A percentile compares a stretch with the other conserved stretches of the same genome.
Evolutionary conservation across 768 basidiomycete genomes (phyloP).

Genomic region (Mycena galericulata): DNA sequence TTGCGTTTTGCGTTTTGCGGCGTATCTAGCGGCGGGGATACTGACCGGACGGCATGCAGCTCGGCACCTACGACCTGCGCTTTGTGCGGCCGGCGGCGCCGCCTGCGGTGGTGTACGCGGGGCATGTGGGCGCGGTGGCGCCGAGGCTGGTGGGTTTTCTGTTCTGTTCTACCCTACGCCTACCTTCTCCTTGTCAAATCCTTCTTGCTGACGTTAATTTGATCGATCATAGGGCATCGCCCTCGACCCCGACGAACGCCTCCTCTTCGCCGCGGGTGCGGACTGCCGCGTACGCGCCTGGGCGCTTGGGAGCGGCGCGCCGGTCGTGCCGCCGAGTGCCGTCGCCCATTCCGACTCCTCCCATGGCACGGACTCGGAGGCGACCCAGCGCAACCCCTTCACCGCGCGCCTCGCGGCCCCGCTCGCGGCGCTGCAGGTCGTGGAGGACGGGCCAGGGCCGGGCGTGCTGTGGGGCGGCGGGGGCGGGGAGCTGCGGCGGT

Average conservation of each 20-base stretch:
- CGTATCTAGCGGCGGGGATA: no score
- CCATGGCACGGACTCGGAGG: not conserved
- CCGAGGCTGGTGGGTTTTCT: conserved; percentile 14
- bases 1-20: conserved; percentile 23
- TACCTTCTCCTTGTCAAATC: not conserved
- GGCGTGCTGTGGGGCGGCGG: conserved; percentile 18
- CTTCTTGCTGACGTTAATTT: not conserved
- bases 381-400: not conserved
- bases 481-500: conserved; percentile 2
- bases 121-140: conserved; percentile 2
- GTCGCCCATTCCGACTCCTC: not conserved
- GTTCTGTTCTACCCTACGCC: not conserved
- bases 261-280: conserved; percentile 77
- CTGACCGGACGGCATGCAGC: not conserved
- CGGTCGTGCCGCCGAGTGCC: conserved; percentile 43
- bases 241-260: conserved; percentile 65
- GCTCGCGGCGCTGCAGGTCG: conserved; percentile 9
- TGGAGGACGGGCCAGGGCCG: conserved; percentile 1
- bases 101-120: conserved; percentile 15
- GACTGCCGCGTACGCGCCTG: conserved; percentile 75
- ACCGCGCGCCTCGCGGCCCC: not conserved
- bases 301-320: conserved; percentile 70
- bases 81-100: conserved; percentile 20
- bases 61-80: conserved; percentile 27
- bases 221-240: conserved; percentile 64